These are phyloP conservation scores for Agroathelia rolfsii DNA, from an alignment of 1,284 basidiomycete species.

Conservation along the genomic window DNA sequence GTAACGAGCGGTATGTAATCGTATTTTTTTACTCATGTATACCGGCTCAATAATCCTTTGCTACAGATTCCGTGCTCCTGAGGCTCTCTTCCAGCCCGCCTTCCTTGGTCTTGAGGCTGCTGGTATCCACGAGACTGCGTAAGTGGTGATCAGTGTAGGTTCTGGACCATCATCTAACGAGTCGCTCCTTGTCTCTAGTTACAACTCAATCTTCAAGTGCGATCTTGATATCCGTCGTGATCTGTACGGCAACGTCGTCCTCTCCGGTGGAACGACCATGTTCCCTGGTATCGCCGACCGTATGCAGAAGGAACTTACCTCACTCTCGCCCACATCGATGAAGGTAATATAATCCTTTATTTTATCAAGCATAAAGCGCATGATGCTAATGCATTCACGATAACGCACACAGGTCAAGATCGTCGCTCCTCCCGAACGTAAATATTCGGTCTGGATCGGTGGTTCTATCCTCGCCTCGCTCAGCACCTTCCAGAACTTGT, in stretches of 20 bases:
- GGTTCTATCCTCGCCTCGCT: slow-evolving; percentile 75
- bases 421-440: slow-evolving; percentile 60
- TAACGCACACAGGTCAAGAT: slow-evolving; percentile 66
- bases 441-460: slow-evolving; percentile 78
- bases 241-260: slow-evolving; percentile 76
- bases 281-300: slow-evolving; percentile 80
- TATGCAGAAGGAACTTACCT: slow-evolving; percentile 81
- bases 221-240: slow-evolving; percentile 59
- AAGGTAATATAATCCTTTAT: slow-evolving; percentile 37
- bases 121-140: slow-evolving; percentile 79
- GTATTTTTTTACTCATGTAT: background rate
- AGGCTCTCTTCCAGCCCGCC: slow-evolving; percentile 76
- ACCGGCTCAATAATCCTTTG: slow-evolving; percentile 11
- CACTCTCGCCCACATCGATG: slow-evolving; percentile 55
- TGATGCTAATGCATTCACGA: too few relatives aligned
- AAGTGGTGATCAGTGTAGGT: slow-evolving; percentile 12
- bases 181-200: slow-evolving; percentile 19
- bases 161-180: background rate
- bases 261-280: slow-evolving; percentile 83
- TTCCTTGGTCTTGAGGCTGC: slow-evolving; percentile 71
- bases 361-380: too few relatives aligned
- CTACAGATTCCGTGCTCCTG: slow-evolving; percentile 64
- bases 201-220: slow-evolving; percentile 60
- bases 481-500: slow-evolving; percentile 68
- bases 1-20: slow-evolving; percentile 54